Percentiles rank a stretch among this genome's conserved stretches.
Evolutionary conservation across 352 stramenopile species (phyloP).

Genomic region (Phytophthora sojae): DNA sequence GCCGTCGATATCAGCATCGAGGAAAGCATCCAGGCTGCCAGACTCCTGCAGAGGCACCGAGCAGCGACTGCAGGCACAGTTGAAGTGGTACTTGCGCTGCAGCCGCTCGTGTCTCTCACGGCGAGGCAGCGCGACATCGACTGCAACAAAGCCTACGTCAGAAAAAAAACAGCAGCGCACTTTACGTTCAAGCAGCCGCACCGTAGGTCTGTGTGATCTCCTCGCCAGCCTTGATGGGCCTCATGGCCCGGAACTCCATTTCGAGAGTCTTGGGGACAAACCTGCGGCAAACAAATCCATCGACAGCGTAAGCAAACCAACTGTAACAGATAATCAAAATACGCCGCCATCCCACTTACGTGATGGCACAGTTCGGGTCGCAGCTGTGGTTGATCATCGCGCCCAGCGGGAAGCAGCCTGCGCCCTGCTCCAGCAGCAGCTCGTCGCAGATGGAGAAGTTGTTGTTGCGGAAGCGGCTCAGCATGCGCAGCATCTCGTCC

Average conservation of each 20-base stretch:
- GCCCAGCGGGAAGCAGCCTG: conserved; percentile 67
- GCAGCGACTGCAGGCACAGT: conserved; percentile 63
- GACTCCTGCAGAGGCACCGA: conserved; percentile 34
- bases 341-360: conserved; percentile 40
- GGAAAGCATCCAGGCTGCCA: conserved; percentile 43
- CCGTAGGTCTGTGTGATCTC: conserved; percentile 78
- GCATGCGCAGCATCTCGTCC: conserved; percentile 61
- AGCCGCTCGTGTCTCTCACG: conserved; percentile 54
- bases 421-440: conserved; percentile 57
- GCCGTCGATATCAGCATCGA: conserved; percentile 63
- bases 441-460: conserved; percentile 85
- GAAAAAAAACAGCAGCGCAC: not conserved
- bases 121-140: conserved; percentile 65
- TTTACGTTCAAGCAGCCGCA: conserved; percentile 18
- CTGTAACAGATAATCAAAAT: not conserved
- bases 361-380: conserved; percentile 69
- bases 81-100: conserved; percentile 70
- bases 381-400: conserved; percentile 88
- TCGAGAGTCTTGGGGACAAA: conserved; percentile 55
- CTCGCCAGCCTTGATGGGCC: conserved; percentile 49
- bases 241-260: conserved; percentile 66
- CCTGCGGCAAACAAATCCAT: conserved; percentile 5
- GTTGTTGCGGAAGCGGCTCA: conserved; percentile 81
- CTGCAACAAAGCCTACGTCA: conserved; percentile 33
- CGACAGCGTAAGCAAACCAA: not conserved